Base-by-base conservation (phyloP, 1,284 basidiomycete genomes). In the Tylopilus sp. region DNA sequence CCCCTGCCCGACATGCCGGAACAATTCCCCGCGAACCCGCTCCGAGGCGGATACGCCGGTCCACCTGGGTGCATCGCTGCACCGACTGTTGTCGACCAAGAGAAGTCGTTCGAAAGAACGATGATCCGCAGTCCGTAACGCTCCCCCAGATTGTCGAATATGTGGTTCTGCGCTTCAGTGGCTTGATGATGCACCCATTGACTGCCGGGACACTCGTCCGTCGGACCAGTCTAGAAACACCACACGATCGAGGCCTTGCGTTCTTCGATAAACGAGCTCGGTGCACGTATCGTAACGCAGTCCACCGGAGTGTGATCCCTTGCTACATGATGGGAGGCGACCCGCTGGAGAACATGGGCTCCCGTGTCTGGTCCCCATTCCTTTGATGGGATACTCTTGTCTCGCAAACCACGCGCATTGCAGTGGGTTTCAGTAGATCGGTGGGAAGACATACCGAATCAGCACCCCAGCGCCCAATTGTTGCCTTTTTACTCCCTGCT, bases 91-190 rank as follows among this genome's bases (percentile, higher is more conserved):
- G 84, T 83, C 15, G 84, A 86, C 8, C 91, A 79, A 11, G 86
- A 90, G 55, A 90, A 82, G 59, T 90, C 87, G 69, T 86, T 89
- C 2, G 91, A 91, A 11, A 92, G 74, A 39, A 94, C 84, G 40
- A 90, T 85, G 60, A 91, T 89, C 35, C 89, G 82, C 12, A 92
- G 71, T 2, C 86, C 84, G 59, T 87, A 90, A 0, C 85, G 81
- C 61, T 90, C 88, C 28, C 89, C 89, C 25, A 90, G 77, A 59
- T 84, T 86, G 65, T 90, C 89, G 64, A 89, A 92, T 55, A 94
- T 89, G 63, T 93, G 86, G 66, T 93, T 93, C 67, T 93, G 90
- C 21, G 90, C 90, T 65, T 93, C 92, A 0, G 89, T 88, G 2
- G 91, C 89, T 65, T 93, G 90, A 21, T 91, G 73, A 25, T 84